phyloP scores from a whole-genome alignment of 768 basidiomycete genomes.

The Trametes coccinea region DNA sequence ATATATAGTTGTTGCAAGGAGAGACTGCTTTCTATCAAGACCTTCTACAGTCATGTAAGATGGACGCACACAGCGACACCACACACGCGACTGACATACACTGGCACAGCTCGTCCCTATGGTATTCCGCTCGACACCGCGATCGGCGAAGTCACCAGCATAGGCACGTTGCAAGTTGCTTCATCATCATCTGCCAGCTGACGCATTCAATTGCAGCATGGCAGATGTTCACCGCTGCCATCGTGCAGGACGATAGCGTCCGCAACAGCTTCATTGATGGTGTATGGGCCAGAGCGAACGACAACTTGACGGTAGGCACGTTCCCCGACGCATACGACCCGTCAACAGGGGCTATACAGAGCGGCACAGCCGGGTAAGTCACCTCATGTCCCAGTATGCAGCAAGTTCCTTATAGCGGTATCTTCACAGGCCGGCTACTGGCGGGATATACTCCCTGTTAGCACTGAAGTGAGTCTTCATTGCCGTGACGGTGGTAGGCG shows the following conservation, averaged over 20 bases:
- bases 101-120: background rate
- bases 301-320: conserved; percentile 7
- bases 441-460: conserved; percentile 17
- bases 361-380: conserved; percentile 11
- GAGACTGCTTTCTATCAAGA: conserved; percentile 11
- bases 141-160: background rate
- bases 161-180: background rate
- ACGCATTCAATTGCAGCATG: conserved; percentile 4
- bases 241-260: conserved; percentile 11
- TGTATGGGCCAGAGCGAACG: conserved; percentile 4
- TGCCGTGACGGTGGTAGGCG: background rate
- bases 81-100: background rate
- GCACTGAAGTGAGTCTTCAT: conserved; percentile 15
- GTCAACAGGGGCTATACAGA: background rate
- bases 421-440: conserved; percentile 11
- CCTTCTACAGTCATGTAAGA: background rate
- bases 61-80: background rate
- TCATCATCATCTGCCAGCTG: too few species aligned
- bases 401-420: too few species aligned
- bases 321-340: conserved; percentile 12
- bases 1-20: background rate
- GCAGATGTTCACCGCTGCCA: conserved; percentile 18
- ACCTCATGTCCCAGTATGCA: too few species aligned
- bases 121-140: conserved; percentile 14
- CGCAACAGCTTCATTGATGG: conserved; percentile 10